Percentiles rank a stretch among this genome's conserved stretches.
These are phyloP conservation scores for Fraxinus albicans DNA, from an alignment of 305 asterid species.

Conservation along the genomic window DNA sequence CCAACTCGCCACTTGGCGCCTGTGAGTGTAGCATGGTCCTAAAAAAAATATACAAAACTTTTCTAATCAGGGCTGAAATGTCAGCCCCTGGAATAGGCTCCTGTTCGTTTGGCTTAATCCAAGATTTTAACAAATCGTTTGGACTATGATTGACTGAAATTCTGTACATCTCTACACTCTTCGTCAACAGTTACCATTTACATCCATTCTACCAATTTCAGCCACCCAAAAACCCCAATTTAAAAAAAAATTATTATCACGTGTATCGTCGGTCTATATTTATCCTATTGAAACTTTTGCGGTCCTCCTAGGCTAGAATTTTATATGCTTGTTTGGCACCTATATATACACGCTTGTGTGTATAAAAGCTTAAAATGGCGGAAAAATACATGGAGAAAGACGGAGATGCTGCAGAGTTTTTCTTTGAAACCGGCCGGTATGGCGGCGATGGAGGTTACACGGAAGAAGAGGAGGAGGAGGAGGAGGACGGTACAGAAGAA, in stretches of 20 bases:
- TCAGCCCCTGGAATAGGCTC: too few relatives aligned
- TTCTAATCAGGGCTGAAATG: too few relatives aligned
- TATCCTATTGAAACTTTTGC: not conserved
- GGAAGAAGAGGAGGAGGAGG: conserved; percentile 14
- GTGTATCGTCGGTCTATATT: not conserved
- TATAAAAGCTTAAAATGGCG: conserved; percentile 20
- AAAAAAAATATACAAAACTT: too few relatives aligned
- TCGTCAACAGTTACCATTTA: not conserved
- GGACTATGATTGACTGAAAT: too few relatives aligned
- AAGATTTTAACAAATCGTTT: too few relatives aligned
- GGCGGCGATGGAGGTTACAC: conserved; percentile 19
- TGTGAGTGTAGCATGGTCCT: too few relatives aligned
- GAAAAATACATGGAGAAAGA: conserved; percentile 7
- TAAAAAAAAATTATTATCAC: not conserved
- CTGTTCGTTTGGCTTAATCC: too few relatives aligned
- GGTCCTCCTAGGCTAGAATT: not conserved
- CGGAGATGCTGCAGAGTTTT: conserved; percentile 26
- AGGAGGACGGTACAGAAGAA: not conserved
- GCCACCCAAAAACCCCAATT: not conserved
- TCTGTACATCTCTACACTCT: not conserved
- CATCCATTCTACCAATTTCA: not conserved
- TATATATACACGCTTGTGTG: not conserved
- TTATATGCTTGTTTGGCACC: not conserved
- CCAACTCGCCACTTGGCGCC: too few relatives aligned
- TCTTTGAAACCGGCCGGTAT: conserved; percentile 37